Conservation (phyloP, 148 eudicot genomes). For the Vaccinium darrowii region DNA sequence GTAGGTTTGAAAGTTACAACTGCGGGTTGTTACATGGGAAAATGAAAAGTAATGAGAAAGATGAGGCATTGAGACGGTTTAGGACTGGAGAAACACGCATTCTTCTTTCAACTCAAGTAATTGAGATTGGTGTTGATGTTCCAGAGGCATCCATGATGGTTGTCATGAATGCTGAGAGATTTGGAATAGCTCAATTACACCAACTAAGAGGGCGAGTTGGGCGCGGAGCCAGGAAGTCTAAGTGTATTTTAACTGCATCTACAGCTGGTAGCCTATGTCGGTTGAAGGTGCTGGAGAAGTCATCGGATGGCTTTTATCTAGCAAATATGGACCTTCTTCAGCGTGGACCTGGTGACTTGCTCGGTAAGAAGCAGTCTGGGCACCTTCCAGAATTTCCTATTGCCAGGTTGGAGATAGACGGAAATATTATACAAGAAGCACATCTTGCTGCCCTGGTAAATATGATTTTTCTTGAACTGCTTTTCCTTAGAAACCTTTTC, state of each 20-base stretch:
- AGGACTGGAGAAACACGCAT: conserved; percentile 74
- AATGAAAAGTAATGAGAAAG: conserved; percentile 85
- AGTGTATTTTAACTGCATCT: conserved; percentile 61
- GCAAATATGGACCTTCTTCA: conserved; percentile 83
- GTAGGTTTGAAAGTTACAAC: conserved; percentile 48
- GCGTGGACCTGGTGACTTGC: conserved; percentile 98
- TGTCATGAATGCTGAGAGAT: conserved; percentile 95
- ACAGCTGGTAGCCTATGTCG: conserved; percentile 52
- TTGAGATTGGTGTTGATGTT: conserved; percentile 90
- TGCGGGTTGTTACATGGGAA: conserved; percentile 89
- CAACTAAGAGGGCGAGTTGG: conserved; percentile 97
- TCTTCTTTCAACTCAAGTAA: conserved; percentile 84
- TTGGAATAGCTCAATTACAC: conserved; percentile 95
- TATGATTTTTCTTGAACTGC: neutral
- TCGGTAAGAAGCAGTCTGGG: conserved; percentile 96
- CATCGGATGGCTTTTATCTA: conserved; percentile 78
- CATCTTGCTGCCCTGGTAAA: conserved; percentile 87
- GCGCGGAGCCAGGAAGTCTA: conserved; percentile 80
- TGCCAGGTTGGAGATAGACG: conserved; percentile 86
- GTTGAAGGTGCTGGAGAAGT: conserved; percentile 68
- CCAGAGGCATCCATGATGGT: conserved; percentile 99
- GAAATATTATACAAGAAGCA: conserved; percentile 85
- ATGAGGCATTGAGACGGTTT: conserved; percentile 65
- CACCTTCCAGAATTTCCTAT: conserved; percentile 96
- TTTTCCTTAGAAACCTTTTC: neutral